phyloP scores from a whole-genome alignment of 371 early-diverging fungal species.

The Mortierella sp. region DNA sequence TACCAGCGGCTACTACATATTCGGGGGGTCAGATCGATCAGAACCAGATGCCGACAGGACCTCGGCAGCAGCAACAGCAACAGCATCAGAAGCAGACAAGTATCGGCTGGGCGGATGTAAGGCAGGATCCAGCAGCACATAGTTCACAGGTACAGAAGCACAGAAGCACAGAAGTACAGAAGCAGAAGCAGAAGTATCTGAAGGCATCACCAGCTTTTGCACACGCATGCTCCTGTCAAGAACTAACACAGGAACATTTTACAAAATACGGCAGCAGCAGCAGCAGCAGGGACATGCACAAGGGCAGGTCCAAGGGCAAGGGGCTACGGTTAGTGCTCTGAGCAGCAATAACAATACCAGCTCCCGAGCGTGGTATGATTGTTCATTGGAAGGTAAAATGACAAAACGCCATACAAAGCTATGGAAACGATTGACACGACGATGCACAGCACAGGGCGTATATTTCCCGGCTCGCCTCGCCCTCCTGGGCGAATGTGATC shows the following conservation, averaged over 20 bases:
- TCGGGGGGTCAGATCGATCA: not conserved
- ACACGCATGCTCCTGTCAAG: not conserved
- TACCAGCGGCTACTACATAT: not conserved
- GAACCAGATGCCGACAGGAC: too few relatives aligned
- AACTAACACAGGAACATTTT: constrained; percentile 2
- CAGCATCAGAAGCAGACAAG: constrained; percentile 4
- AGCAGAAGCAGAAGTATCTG: not conserved
- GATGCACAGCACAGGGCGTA: too few relatives aligned
- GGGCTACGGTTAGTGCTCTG: not conserved
- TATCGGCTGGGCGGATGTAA: constrained; percentile 12
- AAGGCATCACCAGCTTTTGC: not conserved
- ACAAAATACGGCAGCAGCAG: not conserved
- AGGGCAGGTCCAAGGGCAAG: not conserved
- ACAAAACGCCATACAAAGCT: not conserved
- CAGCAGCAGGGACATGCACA: not conserved
- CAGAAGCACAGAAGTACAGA: too few relatives aligned
- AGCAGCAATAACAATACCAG: not conserved
- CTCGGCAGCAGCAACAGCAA: not conserved
- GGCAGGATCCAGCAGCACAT: not conserved
- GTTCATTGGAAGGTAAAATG: constrained; percentile 28
- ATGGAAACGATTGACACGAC: too few relatives aligned
- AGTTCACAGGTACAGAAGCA: not conserved
- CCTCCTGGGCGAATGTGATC: too few relatives aligned
- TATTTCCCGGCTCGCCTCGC: too few relatives aligned
- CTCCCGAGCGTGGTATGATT: constrained; percentile 26